Conservation (phyloP, 495 filamentous ascomycete species). For the Aspergillus mulundensis region DNA sequence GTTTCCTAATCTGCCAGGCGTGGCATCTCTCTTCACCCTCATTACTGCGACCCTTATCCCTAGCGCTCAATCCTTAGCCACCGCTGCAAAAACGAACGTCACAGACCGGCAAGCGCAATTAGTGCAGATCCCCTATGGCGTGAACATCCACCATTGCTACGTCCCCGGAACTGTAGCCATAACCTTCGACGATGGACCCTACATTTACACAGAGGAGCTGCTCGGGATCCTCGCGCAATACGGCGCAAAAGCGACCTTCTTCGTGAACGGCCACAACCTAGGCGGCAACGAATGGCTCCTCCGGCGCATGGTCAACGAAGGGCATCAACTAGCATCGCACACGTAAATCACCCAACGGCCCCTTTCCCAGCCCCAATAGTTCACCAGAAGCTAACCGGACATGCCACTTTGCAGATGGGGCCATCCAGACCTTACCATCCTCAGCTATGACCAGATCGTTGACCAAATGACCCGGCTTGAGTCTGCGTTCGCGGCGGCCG, state of each 20-base stretch:
- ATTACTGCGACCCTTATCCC: background rate
- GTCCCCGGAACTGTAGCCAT: slow-evolving; percentile 58
- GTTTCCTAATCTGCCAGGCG: slow-evolving; percentile 1
- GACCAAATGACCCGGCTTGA: slow-evolving; percentile 69
- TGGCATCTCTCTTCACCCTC: slow-evolving; percentile 6
- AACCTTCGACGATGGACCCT: slow-evolving; percentile 75
- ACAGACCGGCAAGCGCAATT: slow-evolving; percentile 17
- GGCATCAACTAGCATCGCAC: slow-evolving; percentile 75
- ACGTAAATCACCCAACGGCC: slow-evolving; percentile 44
- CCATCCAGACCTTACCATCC: slow-evolving; percentile 57
- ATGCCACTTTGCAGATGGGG: slow-evolving; percentile 37
- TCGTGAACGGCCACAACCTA: slow-evolving; percentile 59
- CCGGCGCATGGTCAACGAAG: slow-evolving; percentile 54
- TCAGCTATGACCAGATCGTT: slow-evolving; percentile 48
- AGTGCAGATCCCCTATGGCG: slow-evolving; percentile 42
- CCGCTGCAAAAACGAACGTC: background rate
- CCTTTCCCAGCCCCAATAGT: background rate
- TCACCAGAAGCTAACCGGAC: background rate
- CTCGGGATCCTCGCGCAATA: slow-evolving; percentile 59
- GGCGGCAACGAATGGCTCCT: slow-evolving; percentile 50
- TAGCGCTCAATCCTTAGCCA: background rate
- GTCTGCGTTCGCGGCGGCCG: slow-evolving; percentile 61
- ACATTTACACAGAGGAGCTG: slow-evolving; percentile 58
- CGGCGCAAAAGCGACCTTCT: slow-evolving; percentile 66
- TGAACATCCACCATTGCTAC: slow-evolving; percentile 57